Evolutionary conservation across 2,329 filamentous ascomycete genomes (phyloP).

Genomic region (Aspergillus unguis): DNA sequence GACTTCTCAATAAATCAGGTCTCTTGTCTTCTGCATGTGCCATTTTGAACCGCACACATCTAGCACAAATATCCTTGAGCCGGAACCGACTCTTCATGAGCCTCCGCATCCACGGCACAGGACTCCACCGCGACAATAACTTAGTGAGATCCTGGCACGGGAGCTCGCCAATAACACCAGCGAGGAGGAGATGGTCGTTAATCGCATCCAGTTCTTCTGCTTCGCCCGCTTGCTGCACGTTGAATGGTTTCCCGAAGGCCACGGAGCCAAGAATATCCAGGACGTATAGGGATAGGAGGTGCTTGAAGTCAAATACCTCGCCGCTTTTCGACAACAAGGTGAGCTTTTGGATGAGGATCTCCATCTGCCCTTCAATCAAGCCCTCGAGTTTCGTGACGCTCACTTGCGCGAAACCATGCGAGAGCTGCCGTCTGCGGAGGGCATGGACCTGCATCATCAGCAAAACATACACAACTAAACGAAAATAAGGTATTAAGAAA

Average conservation of each 20-base stretch:
- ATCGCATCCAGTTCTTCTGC: not conserved
- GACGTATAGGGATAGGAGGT: not conserved
- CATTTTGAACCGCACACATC: not conserved
- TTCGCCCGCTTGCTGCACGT: not conserved
- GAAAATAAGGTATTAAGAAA: not conserved
- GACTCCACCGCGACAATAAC: not conserved
- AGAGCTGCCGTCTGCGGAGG: not conserved
- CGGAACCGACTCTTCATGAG: not conserved
- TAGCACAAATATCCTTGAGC: not conserved
- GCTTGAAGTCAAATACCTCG: not conserved
- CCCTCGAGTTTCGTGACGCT: not conserved
- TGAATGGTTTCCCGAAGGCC: not conserved
- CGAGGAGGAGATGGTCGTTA: not conserved
- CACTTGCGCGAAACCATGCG: not conserved
- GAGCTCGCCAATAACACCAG: not conserved
- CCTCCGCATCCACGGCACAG: not conserved
- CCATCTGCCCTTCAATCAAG: not conserved
- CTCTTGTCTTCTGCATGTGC: not conserved
- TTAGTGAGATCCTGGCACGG: not conserved
- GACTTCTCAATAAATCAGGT: not conserved
- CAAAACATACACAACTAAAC: not conserved
- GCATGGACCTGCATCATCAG: not conserved
- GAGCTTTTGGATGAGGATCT: not conserved
- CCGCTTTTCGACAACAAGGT: not conserved
- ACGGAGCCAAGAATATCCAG: not conserved